These are phyloP conservation scores for Penicillium angulare DNA, from an alignment of 495 filamentous ascomycete genomes.

Conservation along the genomic window DNA sequence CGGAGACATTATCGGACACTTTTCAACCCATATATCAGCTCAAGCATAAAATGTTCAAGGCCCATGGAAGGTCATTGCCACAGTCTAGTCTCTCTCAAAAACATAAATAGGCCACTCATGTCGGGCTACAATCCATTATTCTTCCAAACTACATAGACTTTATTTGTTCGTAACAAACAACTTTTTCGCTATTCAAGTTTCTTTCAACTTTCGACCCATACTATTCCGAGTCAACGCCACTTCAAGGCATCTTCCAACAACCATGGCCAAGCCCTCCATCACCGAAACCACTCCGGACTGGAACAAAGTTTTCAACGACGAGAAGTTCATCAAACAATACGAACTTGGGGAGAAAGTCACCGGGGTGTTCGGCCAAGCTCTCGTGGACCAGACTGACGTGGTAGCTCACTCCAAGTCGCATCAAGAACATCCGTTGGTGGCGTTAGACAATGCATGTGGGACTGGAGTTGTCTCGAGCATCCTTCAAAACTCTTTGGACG, in stretches of 20 bases:
- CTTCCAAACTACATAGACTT: no score
- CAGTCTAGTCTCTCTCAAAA: neutral
- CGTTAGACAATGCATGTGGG: slow-evolving; percentile 45
- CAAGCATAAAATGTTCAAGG: neutral
- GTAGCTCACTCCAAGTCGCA: slow-evolving; percentile 14
- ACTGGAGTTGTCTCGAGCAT: slow-evolving; percentile 36
- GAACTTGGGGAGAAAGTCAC: slow-evolving; percentile 33
- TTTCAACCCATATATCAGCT: slow-evolving; percentile 4
- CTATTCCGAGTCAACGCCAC: neutral
- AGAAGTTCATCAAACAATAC: slow-evolving; percentile 32
- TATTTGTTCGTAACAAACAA: no score
- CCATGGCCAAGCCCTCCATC: neutral
- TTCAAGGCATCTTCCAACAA: neutral
- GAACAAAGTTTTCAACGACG: slow-evolving; percentile 22
- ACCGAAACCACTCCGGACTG: neutral
- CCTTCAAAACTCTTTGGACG: slow-evolving; percentile 24
- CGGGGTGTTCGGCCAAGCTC: slow-evolving; percentile 24
- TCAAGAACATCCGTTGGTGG: slow-evolving; percentile 19
- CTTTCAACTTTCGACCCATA: no score
- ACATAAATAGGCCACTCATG: neutral
- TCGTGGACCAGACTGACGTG: slow-evolving; percentile 32
- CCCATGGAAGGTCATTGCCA: neutral
- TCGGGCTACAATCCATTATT: no score
- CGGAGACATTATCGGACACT: slow-evolving; percentile 37
- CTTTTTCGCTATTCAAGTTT: no score